Percentiles rank a stretch among this genome's conserved stretches.
phyloP scores from a whole-genome alignment of 2,329 filamentous ascomycete species.

The Trichoderma polysporum region DNA sequence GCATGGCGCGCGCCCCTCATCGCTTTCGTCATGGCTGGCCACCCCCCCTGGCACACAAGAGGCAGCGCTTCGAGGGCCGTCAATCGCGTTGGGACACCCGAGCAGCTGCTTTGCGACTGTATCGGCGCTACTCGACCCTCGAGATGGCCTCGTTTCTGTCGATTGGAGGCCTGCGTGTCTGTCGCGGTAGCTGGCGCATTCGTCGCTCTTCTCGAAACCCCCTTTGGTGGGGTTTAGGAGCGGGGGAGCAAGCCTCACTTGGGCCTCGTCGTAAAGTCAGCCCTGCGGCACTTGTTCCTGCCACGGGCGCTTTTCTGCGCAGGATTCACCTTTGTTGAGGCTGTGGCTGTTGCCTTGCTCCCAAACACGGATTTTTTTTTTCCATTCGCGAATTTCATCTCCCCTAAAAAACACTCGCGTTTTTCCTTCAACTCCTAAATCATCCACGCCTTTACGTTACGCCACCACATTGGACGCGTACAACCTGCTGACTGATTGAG shows the following conservation, averaged over 20 bases:
- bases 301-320: conserved; percentile 11
- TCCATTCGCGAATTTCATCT: not conserved
- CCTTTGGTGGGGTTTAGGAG: conserved; percentile 19
- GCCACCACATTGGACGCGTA: conserved; percentile 12
- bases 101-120: conserved; percentile 13
- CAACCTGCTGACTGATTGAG: conserved; percentile 13
- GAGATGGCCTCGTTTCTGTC: not conserved
- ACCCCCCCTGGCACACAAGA: conserved; percentile 23
- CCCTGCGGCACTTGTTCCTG: conserved; percentile 21
- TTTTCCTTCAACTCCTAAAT: not conserved
- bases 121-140: not conserved
- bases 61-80: conserved; percentile 5
- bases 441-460: not conserved
- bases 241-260: conserved; percentile 20
- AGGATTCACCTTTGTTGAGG: not conserved
- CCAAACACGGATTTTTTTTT: not conserved
- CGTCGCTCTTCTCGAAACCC: conserved; percentile 16
- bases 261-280: conserved; percentile 17
- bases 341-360: conserved; percentile 18
- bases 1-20: conserved; percentile 30
- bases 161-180: conserved; percentile 9
- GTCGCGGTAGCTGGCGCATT: conserved; percentile 20
- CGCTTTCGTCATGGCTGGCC: conserved; percentile 43
- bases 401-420: not conserved
- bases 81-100: conserved; percentile 4